A percentile compares a stretch with the other conserved stretches of the same genome.
Conservation (phyloP, 1,139 yeast genomes). For the Lodderomyces oxycetoniae region DNA sequence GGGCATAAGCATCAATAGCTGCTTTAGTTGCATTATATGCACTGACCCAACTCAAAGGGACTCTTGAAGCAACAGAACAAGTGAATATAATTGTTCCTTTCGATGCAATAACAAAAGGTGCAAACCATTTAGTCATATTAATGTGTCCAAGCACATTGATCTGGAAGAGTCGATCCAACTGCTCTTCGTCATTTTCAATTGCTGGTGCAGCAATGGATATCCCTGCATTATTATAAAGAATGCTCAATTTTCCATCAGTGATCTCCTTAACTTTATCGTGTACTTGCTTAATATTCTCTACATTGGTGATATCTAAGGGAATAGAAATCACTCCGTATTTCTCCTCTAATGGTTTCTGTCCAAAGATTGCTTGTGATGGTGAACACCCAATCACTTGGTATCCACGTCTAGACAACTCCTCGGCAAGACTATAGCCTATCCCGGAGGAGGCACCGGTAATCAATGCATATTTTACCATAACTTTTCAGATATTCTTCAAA, state of each 20-base stretch:
- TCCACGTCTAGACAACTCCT: slow-evolving; percentile 26
- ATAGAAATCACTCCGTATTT: slow-evolving; percentile 28
- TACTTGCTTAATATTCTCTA: slow-evolving; percentile 25
- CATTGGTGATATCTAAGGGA: slow-evolving; percentile 29
- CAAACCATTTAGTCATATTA: slow-evolving; percentile 31
- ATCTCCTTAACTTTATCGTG: slow-evolving; percentile 19
- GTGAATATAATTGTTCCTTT: slow-evolving; percentile 37
- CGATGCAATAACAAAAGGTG: slow-evolving; percentile 26
- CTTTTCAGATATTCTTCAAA: too few species aligned
- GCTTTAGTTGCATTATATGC: slow-evolving; percentile 45
- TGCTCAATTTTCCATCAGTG: slow-evolving; percentile 27
- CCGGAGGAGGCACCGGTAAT: slow-evolving; percentile 41
- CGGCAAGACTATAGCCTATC: slow-evolving; percentile 32
- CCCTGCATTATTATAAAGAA: slow-evolving; percentile 35
- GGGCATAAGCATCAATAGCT: slow-evolving; percentile 69
- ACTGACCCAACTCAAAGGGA: slow-evolving; percentile 33
- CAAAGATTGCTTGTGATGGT: slow-evolving; percentile 21
- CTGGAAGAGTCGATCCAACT: slow-evolving; percentile 22
- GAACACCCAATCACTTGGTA: slow-evolving; percentile 34
- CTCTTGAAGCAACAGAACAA: slow-evolving; percentile 31
- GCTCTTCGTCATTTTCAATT: slow-evolving; percentile 25
- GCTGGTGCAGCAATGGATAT: slow-evolving; percentile 31
- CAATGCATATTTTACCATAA: slow-evolving; percentile 28
- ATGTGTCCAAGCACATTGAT: slow-evolving; percentile 39
- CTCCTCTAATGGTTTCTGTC: slow-evolving; percentile 25